Percentiles rank a stretch among this genome's conserved stretches.
Conservation (phyloP, 208 protist species). For the Tritrichomonas musculus region DNA sequence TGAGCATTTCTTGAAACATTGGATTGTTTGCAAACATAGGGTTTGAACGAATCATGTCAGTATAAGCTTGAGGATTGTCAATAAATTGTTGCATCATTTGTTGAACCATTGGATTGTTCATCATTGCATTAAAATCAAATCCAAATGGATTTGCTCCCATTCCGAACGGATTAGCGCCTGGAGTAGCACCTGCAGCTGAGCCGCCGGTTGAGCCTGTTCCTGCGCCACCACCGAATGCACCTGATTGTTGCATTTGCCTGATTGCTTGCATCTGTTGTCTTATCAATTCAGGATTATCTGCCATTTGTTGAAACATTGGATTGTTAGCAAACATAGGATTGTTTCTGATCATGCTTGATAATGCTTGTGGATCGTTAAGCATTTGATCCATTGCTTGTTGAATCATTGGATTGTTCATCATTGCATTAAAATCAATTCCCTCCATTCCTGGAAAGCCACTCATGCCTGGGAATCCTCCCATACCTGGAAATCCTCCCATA, state of each 20-base stretch:
- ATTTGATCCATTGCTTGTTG: background rate
- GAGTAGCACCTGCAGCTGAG: too few species aligned
- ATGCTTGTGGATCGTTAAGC: background rate
- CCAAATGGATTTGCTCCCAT: background rate
- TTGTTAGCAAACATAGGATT: slow-evolving; percentile 24
- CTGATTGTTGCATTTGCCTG: background rate
- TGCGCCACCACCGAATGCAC: background rate
- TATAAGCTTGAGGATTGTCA: background rate
- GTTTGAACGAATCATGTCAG: background rate
- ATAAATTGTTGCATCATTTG: background rate
- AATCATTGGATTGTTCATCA: background rate
- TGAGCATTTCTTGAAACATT: background rate
- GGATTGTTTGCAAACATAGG: slow-evolving; percentile 21
- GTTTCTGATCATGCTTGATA: background rate
- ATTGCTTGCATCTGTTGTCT: background rate
- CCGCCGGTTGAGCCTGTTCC: too few species aligned
- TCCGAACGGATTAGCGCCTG: background rate
- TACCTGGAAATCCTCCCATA: background rate
- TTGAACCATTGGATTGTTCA: slow-evolving; percentile 24
- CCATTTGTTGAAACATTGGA: background rate
- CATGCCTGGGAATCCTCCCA: too few species aligned
- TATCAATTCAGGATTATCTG: background rate
- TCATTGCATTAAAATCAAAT: background rate
- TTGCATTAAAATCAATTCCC: background rate
- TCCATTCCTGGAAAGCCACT: too few species aligned